Conservation (phyloP, 1,284 basidiomycete genomes). For the Sanghuangporus weigelae region DNA sequence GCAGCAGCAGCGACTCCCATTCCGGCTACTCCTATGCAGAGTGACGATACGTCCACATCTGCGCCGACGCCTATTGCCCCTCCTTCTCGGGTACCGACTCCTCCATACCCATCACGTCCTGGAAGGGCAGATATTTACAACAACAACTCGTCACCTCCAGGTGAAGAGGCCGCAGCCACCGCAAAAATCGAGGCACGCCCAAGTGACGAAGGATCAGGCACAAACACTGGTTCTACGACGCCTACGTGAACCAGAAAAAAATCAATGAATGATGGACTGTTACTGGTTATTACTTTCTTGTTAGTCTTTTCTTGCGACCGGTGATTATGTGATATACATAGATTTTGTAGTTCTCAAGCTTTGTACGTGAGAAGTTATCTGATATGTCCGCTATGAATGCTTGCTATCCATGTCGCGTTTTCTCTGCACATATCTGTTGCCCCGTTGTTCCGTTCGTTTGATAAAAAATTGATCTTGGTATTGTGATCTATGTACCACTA, state of each 20-base stretch:
- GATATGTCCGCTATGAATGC: neutral
- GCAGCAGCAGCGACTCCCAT: constrained; percentile 21
- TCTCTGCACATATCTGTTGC: neutral
- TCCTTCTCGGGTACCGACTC: constrained; percentile 11
- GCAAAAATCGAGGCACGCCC: neutral
- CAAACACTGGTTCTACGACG: neutral
- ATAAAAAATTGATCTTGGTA: neutral
- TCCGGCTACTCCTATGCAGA: neutral
- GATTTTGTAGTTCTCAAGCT: neutral
- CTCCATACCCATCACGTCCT: constrained; percentile 7
- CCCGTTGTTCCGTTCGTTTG: neutral
- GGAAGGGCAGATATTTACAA: neutral
- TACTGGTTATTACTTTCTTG: neutral
- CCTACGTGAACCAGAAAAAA: neutral
- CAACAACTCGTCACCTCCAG: neutral
- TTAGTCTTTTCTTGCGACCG: neutral
- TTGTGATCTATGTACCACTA: neutral
- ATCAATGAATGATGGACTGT: too few relatives aligned
- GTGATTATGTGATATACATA: neutral
- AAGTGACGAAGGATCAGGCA: neutral
- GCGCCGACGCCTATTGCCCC: neutral
- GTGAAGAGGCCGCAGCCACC: neutral
- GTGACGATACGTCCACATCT: neutral
- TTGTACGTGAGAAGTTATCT: neutral
- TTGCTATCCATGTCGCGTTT: neutral